A percentile compares a stretch with the other conserved stretches of the same genome.
Evolutionary conservation across 345 rosid species (phyloP).

Genomic region (Dipteronia sinensis): DNA sequence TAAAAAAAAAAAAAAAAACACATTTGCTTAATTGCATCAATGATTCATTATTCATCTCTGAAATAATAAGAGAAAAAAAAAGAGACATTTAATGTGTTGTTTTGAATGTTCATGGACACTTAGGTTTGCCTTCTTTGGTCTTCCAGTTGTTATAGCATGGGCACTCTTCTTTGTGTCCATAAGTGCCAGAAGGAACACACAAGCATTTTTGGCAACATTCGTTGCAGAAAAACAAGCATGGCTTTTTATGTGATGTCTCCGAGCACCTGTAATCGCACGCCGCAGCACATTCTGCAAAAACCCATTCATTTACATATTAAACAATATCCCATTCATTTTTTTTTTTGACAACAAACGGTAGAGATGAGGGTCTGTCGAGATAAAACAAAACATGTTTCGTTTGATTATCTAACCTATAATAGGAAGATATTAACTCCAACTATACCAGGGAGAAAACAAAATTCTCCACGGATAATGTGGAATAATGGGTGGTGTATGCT

Average conservation of each 20-base stretch:
- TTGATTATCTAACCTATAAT: no score
- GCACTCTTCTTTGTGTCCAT: constrained; percentile 63
- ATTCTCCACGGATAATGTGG: no score
- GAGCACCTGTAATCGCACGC: constrained; percentile 47
- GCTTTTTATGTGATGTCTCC: constrained; percentile 62
- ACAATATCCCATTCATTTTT: no score
- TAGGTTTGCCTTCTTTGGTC: constrained; percentile 65
- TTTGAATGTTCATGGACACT: constrained; percentile 56
- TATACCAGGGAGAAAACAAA: no score
- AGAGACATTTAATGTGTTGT: neutral
- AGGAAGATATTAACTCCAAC: no score
- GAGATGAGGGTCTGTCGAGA: no score
- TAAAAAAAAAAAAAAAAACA: no score
- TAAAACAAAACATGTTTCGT: no score
- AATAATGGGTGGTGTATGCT: no score
- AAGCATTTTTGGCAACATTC: constrained; percentile 70
- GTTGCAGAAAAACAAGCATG: constrained; percentile 77
- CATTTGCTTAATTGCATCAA: neutral
- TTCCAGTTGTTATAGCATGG: constrained; percentile 81
- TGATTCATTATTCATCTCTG: neutral
- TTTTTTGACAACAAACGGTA: no score
- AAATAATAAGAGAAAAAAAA: no score
- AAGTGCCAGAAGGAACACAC: constrained; percentile 85
- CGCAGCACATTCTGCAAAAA: neutral
- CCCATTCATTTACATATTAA: no score